These are phyloP conservation scores for Lathyrus tuberosus DNA, from an alignment of 306 rosid species.

Conservation along the genomic window DNA sequence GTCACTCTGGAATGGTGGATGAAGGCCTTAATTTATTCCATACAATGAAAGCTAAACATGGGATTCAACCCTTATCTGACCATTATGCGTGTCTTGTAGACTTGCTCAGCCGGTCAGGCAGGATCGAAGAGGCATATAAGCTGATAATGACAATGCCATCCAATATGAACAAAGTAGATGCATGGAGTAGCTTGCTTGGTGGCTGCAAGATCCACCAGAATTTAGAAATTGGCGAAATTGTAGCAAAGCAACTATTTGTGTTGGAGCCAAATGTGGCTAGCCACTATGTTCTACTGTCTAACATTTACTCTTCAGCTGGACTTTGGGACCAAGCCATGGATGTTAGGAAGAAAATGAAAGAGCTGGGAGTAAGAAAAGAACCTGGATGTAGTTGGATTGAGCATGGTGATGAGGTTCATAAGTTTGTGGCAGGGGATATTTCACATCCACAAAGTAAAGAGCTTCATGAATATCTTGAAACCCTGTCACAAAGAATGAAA, in stretches of 20 bases:
- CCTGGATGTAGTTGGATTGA: slow-evolving; percentile 96
- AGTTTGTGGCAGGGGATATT: slow-evolving; percentile 76
- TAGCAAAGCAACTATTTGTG: slow-evolving; percentile 61
- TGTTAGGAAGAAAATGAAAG: slow-evolving; percentile 75
- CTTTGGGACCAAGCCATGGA: slow-evolving; percentile 80
- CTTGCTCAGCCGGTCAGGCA: slow-evolving; percentile 87
- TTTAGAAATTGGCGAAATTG: slow-evolving; percentile 73
- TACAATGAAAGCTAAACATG: slow-evolving; percentile 62
- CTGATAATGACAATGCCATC: slow-evolving; percentile 69
- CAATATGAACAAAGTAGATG: slow-evolving; percentile 56
- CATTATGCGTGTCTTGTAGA: slow-evolving; percentile 91
- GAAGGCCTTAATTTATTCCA: slow-evolving; percentile 66
- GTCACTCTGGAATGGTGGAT: slow-evolving; percentile 71
- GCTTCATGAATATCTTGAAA: slow-evolving; percentile 67
- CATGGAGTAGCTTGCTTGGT: slow-evolving; percentile 95
- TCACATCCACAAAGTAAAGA: slow-evolving; percentile 73
- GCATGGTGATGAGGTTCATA: slow-evolving; percentile 80
- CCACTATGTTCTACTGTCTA: slow-evolving; percentile 80
- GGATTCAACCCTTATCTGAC: slow-evolving; percentile 68
- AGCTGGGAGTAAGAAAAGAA: slow-evolving; percentile 79
- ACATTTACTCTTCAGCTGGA: slow-evolving; percentile 78
- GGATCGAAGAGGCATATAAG: slow-evolving; percentile 64
- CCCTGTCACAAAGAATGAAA: slow-evolving; percentile 66
- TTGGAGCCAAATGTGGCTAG: slow-evolving; percentile 87
- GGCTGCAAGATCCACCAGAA: slow-evolving; percentile 68